Base-by-base conservation (phyloP, 306 rosid genomes). In the Inga oerstediana region DNA sequence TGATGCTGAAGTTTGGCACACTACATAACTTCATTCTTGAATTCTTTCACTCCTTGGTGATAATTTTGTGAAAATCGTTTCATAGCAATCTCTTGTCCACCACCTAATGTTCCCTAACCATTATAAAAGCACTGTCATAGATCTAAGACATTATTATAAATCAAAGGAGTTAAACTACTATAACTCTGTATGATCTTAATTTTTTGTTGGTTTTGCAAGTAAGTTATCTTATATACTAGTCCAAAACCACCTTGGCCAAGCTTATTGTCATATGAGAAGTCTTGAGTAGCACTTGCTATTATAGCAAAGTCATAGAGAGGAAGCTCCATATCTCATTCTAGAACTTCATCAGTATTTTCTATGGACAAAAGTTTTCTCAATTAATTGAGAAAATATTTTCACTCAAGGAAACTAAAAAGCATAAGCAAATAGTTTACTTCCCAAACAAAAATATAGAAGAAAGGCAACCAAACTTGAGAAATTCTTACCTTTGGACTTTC, bases 211-310 rank as follows among this genome's bases (percentile, higher is more conserved):
- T 59, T 59, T 59, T 30, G 5, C 1, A 49, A 27, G 27, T 27
- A 27, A 30, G 74, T 85, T 86, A 87, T 91, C 91, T 49, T 76
- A 72, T 84, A 90, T 1, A 92, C 93, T 1, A 90, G 85, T 43
- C 92, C 92, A 49, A 92, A 92, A 35, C 90, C 92, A 24, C 97
- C 94, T 87, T 90, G 81, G 8, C 92, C 94, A 3, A 89, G 88
- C 88, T 89, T 87, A 13, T 86, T 89, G 13, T 58, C 10, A 35
- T 1, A 27, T 39, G 91, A 85, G 56, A 92, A 90, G 80, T 84
- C 77, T 11, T 87, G 68, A 3, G 96, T 90, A 34, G 96, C 96
- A 48, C 12, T 52, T 7, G 66, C 67, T 84, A 92, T 78, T 3
- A 81, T 58, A 24, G 80, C 2, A 24, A 89, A 64, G 74, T 85